Base-by-base conservation (phyloP, 495 filamentous ascomycete species). In the Penicillium malachiteum region DNA sequence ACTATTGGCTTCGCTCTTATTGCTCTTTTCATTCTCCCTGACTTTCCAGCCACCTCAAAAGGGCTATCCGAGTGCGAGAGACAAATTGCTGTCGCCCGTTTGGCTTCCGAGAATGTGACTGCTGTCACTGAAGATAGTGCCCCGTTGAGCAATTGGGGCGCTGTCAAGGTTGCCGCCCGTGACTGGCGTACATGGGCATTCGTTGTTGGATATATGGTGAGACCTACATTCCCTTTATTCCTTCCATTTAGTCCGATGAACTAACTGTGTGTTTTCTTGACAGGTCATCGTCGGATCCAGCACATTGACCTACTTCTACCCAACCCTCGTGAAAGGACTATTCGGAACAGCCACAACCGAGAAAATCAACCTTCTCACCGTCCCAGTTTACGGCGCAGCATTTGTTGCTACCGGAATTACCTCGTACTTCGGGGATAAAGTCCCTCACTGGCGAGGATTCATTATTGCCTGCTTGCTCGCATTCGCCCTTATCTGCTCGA, bases 251-350 rank as follows among this genome's bases (percentile, higher is more conserved):
- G 7, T 38, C 8, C 18, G 6, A 10, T n/a, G 16, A 38, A 18
- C 33, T 49, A 21, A 35, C 0, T 1, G 37, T 14, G 7, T 3
- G 7, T 32, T 38, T 21, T 0, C 12, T 13, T 26, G 21, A 26
- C 16, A 68, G 65, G 59, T 62, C 7, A 69, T 71, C 58, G 63
- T 73, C 34, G 76, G 78, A 17, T 71, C 72, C 21, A 69, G 70
- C 7, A 76, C 75, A 2, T 67, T 80, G 7, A 69, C 73, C 6
- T 82, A 82, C 52, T 83, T 81, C 63, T 80, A 79, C 55, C 79
- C 79, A 7, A 79, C 79, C 2, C 60, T 82, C 10, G 73, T 80
- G 18, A 64, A 71, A 34, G 73, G 71, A 4, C 59, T 82, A 12
- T 64, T 68, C 7, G 77, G 78, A 5, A 74, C 78, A 56, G 66